These are phyloP conservation scores for Leptographium flavum DNA, from an alignment of 2,329 filamentous ascomycete species.

Conservation along the genomic window DNA sequence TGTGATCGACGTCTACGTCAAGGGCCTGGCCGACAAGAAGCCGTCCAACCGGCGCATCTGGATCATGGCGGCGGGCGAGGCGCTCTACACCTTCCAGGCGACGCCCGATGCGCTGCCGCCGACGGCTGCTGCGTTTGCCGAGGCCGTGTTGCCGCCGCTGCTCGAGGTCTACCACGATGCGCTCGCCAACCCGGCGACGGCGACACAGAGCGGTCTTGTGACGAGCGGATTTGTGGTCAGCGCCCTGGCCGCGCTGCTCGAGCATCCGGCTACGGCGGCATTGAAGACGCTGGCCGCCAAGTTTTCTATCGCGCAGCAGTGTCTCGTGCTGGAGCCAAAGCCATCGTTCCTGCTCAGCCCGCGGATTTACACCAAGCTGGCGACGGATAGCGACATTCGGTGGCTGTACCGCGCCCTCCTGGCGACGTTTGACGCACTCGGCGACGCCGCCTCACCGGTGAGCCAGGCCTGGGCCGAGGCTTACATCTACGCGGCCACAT, in stretches of 20 bases:
- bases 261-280: slow-evolving; percentile 37
- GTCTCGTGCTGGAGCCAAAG: slow-evolving; percentile 59
- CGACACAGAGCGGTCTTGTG: slow-evolving; percentile 71
- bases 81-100: slow-evolving; percentile 44
- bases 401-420: slow-evolving; percentile 64
- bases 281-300: slow-evolving; percentile 39
- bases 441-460: slow-evolving; percentile 31
- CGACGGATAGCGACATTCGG: slow-evolving; percentile 56
- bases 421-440: slow-evolving; percentile 41
- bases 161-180: slow-evolving; percentile 66
- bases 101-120: slow-evolving; percentile 31
- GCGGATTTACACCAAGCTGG: slow-evolving; percentile 71
- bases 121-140: slow-evolving; percentile 34
- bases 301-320: slow-evolving; percentile 47
- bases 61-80: slow-evolving; percentile 59
- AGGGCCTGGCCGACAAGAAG: slow-evolving; percentile 79
- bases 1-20: slow-evolving; percentile 56
- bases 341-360: slow-evolving; percentile 77
- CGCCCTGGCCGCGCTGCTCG: slow-evolving; percentile 43
- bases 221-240: slow-evolving; percentile 63
- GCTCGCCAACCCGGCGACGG: slow-evolving; percentile 58
- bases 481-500: slow-evolving; percentile 64
- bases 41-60: slow-evolving; percentile 63
- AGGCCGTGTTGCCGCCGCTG: slow-evolving; percentile 39
- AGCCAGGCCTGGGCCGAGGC: slow-evolving; percentile 68